Evolutionary conservation across 164 flowering plant species (phyloP).

Genomic region (Liquidambar formosana): DNA sequence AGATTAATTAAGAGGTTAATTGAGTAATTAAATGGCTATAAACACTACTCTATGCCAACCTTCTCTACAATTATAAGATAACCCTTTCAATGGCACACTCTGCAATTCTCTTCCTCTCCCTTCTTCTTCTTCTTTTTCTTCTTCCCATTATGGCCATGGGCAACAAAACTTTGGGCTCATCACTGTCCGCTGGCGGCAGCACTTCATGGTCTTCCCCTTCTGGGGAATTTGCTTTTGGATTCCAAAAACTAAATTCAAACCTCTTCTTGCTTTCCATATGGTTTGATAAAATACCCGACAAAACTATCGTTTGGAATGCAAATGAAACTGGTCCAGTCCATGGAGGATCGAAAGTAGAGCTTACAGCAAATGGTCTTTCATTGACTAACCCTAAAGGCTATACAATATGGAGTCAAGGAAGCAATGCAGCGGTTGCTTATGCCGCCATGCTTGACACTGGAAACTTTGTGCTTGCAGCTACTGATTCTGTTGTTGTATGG

Average conservation of each 20-base stretch:
- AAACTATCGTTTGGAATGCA: constrained; percentile 6
- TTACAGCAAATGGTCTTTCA: background rate
- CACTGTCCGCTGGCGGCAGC: background rate
- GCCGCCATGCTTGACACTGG: constrained; percentile 5
- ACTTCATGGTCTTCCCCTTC: constrained; percentile 2
- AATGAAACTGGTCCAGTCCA: background rate
- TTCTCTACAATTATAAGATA: too few relatives aligned
- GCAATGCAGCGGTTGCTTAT: background rate
- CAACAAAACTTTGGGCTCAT: background rate
- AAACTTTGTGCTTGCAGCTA: background rate
- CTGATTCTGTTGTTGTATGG: background rate
- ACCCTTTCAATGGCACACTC: background rate
- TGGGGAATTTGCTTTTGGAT: constrained; percentile 7
- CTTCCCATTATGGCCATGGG: background rate
- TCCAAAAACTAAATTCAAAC: background rate
- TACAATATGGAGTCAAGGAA: background rate
- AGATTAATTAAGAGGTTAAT: too few relatives aligned
- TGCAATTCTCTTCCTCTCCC: background rate
- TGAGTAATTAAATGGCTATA: too few relatives aligned
- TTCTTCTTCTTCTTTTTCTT: background rate
- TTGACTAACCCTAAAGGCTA: background rate
- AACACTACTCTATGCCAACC: too few relatives aligned
- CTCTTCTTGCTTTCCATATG: constrained; percentile 13
- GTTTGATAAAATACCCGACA: constrained; percentile 8
- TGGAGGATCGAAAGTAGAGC: background rate